phyloP scores from a whole-genome alignment of 2,329 filamentous ascomycete species.

The Cytospora chrysosperma region DNA sequence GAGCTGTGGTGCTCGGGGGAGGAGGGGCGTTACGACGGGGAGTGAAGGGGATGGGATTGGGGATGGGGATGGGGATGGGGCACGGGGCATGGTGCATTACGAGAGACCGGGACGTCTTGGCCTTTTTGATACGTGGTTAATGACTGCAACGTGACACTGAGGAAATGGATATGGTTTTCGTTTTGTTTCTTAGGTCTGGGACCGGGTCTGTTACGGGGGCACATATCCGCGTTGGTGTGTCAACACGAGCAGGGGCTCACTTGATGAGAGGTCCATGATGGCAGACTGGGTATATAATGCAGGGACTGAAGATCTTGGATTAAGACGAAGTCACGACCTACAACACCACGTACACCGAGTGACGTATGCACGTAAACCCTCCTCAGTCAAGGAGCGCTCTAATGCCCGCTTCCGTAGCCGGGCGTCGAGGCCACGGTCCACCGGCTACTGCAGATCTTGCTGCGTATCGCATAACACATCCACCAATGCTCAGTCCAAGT shows the following conservation, averaged over 20 bases:
- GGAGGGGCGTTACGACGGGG: slow-evolving; percentile 49
- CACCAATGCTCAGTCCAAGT: neutral
- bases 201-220: neutral
- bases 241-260: neutral
- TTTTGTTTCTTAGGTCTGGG: neutral
- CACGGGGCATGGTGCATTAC: neutral
- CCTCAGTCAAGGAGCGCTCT: neutral
- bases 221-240: neutral
- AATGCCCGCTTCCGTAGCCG: neutral
- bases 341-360: neutral
- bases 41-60: slow-evolving; percentile 28
- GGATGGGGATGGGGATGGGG: neutral
- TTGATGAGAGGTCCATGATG: neutral
- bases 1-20: slow-evolving; percentile 62
- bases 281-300: neutral
- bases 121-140: neutral
- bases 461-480: neutral
- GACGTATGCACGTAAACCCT: neutral
- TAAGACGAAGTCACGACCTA: neutral
- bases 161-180: neutral
- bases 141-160: neutral
- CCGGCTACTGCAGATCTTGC: neutral
- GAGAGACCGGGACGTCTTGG: neutral
- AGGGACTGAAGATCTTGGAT: neutral
- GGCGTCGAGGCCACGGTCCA: neutral